Conservation (phyloP, 306 rosid genomes). For the Rubus idaeus region DNA sequence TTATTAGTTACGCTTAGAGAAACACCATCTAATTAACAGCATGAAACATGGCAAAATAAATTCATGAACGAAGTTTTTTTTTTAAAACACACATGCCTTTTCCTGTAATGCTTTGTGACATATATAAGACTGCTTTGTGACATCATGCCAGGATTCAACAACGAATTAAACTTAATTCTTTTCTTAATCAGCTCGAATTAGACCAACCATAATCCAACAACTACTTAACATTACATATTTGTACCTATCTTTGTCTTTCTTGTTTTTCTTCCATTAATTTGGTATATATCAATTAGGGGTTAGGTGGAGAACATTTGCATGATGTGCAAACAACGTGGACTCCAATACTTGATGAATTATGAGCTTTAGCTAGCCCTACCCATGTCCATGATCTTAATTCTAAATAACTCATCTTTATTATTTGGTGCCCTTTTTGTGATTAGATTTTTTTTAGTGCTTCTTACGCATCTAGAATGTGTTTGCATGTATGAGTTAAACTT, state of each 20-base stretch:
- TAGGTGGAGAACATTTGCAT: constrained; percentile 9
- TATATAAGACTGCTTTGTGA: background rate
- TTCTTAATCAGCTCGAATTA: background rate
- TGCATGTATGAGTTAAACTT: background rate
- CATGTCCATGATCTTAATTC: background rate
- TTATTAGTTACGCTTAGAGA: too few species aligned
- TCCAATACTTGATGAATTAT: constrained; percentile 16
- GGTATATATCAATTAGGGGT: background rate
- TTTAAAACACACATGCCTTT: background rate
- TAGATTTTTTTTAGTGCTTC: background rate
- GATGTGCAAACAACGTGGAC: constrained; percentile 10
- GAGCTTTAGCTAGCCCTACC: background rate
- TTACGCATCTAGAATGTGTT: background rate
- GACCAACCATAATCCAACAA: constrained; percentile 21
- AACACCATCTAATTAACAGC: background rate
- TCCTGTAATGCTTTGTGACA: background rate
- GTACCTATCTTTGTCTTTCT: background rate
- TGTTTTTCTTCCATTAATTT: too few species aligned
- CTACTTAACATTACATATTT: background rate
- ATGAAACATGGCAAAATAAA: background rate
- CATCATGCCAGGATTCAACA: constrained; percentile 13
- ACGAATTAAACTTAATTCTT: background rate
- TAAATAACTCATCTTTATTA: too few species aligned
- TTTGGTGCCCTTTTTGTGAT: background rate
- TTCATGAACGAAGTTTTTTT: background rate